Base-by-base conservation (phyloP, 306 rosid genomes). In the Vicia sativa region DNA sequence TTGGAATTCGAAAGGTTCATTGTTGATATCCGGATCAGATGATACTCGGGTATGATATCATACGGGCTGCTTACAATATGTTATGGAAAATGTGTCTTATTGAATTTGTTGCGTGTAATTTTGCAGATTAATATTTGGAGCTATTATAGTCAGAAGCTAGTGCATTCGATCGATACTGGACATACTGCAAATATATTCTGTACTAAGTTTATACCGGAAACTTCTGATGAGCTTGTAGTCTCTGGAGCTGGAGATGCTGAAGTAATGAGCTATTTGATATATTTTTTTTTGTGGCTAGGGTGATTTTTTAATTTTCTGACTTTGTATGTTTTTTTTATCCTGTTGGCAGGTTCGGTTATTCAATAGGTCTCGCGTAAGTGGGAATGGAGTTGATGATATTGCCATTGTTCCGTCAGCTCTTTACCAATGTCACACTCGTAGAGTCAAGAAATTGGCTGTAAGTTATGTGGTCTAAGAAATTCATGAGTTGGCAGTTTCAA, bases 201-300 rank as follows among this genome's bases (percentile, higher is more conserved):
- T 63, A 82, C 97, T 15, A 95, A 90, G 80, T 95, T 95, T 70
- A 69, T 95, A n/a, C 99, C 97, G 26, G 99, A 90, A 81, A 95
- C 96, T 65, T 85, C 92, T 29, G 95, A 90, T 79, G 97, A 95
- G 78, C 95, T 95, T 79, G 99, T 95, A 46, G 95, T 64, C 60
- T 95, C 99, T 23, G 99, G 97, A 65, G 99, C 99, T 45, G 99
- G 95, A 78, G 99, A 95, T 83, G 89, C 95, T 68, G 97, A 88
- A 86, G 99, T 95, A 85, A 38, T 75, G 74, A 46, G 61, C 19
- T 44, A 19, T 53, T 54, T 16, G 19, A 74, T 28, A n/a, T 29
- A 1, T 18, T 29, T 58, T 0, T 69, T 1, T 64, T 14, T 53
- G 65, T 26, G 19, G 69, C 23, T 61, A 44, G n/a, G 61, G 66